Evolutionary conservation across 2,329 filamentous ascomycete species (phyloP), one percentile per base, ranked within the genome.

Genomic region (Hypocreales sp.): DNA sequence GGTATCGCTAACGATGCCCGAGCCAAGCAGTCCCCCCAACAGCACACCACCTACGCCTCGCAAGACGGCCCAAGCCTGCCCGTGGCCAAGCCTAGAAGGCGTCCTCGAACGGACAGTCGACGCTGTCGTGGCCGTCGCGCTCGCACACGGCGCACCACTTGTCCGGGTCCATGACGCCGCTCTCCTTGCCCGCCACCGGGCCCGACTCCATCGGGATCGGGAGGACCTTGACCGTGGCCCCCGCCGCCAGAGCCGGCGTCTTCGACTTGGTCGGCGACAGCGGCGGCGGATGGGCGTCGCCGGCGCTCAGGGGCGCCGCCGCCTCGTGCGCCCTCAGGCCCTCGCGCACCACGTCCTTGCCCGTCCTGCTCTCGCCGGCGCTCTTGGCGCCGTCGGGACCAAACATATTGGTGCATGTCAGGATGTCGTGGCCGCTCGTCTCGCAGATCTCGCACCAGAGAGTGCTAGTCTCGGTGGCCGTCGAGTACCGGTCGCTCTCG

Each of bases 121-220:
- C 86, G 45, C 87, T 94, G 53, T 94, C 81, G 49, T 98, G 90
- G 10, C 90, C 90, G 45, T 98, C 90, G 35, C 82, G 73, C 60
- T 98, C 90, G 49, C 90, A 98, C 24, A 95, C 63, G 11, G 90
- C 90, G 53, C 90, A 98, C 90, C 90, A 98, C 56, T 93, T 94
- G 35, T 77, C 70, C 29, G 76, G 71, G 43, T 95, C 83, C 37
- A 87, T 64, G 25, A 81, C 58, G 1, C 79, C 79, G 30, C 74
- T 83, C 38, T 77, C 72, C 56, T 83, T 87, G 28, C 81, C 81
- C 5, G 80, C 77, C 15, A 82, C 67, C 2, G 80, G 75, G 3
- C 72, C 72, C 28, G 62, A 64, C 28, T 74, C 73, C 59, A 72
- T 68, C 7, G 64, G 67, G 41, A 72, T 75, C 4, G 71, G 69